Percentiles rank a stretch among this genome's conserved stretches.
Conservation (phyloP, 192 early-diverging fungal genomes). For the Lobosporangium transversale region DNA sequence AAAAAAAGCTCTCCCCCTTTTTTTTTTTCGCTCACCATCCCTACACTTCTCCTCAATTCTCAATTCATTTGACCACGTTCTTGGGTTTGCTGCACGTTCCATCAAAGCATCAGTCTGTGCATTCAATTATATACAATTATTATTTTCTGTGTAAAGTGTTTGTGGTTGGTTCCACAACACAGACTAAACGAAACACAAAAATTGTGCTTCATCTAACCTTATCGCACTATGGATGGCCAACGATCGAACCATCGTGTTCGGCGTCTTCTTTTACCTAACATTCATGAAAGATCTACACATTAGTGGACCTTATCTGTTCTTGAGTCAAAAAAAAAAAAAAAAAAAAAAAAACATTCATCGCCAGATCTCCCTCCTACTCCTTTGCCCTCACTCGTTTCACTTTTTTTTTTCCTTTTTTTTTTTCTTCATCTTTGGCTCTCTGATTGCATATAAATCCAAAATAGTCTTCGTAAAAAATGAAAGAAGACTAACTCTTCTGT, state of each 20-base stretch:
- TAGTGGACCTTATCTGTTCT: too few species aligned
- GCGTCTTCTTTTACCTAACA: too few species aligned
- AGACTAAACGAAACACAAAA: background rate
- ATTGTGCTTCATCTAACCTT: conserved; percentile 15
- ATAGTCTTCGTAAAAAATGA: too few species aligned
- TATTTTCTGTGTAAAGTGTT: background rate
- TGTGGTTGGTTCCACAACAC: background rate
- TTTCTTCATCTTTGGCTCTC: background rate
- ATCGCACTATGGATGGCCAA: conserved; percentile 5
- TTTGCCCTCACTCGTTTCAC: too few species aligned
- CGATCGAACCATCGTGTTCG: background rate
- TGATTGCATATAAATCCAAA: too few species aligned
- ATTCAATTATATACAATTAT: background rate
- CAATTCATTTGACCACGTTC: background rate
- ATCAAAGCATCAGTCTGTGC: too few species aligned
- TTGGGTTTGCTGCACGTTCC: background rate
- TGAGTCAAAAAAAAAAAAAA: too few species aligned
- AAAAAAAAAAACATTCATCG: too few species aligned
- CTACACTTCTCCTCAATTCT: background rate
- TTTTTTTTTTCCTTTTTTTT: background rate
- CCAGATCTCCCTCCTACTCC: too few species aligned
- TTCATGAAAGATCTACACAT: too few species aligned
- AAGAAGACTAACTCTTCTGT: background rate
- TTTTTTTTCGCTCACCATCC: background rate
- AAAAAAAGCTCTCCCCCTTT: background rate